Evolutionary conservation across 257 asterid species (phyloP).

Genomic region (Jaltomata sinuosa): DNA sequence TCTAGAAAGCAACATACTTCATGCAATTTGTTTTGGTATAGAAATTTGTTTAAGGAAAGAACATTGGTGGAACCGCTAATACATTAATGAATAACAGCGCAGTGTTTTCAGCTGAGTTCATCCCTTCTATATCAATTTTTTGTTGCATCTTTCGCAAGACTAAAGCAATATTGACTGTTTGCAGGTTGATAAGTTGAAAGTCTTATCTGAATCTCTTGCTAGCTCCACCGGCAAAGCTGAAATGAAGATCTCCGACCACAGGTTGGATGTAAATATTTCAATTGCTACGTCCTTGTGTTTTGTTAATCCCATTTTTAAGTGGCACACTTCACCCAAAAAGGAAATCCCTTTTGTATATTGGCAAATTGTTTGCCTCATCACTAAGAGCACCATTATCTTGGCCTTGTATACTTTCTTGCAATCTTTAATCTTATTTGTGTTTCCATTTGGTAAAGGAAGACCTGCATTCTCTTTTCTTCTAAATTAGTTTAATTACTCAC

Average conservation of each 20-base stretch:
- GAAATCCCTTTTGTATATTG: not conserved
- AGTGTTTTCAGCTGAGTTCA: not conserved
- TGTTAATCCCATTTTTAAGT: not conserved
- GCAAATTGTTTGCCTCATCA: not conserved
- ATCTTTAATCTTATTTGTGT: not conserved
- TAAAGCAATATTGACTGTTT: constrained; percentile 18
- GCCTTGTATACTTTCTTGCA: not conserved
- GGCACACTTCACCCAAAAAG: not conserved
- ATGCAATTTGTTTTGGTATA: not conserved
- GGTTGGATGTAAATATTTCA: constrained; percentile 23
- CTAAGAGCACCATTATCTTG: not conserved
- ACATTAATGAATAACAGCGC: not conserved
- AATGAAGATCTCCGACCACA: constrained; percentile 80
- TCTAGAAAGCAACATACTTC: not conserved
- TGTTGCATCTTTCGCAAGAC: not conserved
- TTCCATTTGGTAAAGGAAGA: not conserved
- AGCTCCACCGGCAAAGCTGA: constrained; percentile 78
- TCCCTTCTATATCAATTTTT: not conserved
- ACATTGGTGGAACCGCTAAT: not conserved
- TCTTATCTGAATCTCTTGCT: constrained; percentile 79
- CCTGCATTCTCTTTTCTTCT: not conserved
- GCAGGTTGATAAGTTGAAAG: constrained; percentile 94
- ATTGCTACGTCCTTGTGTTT: not conserved
- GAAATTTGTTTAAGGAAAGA: not conserved
- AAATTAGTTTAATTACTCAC: not conserved